Percentiles rank a stretch among this genome's conserved stretches.
Conservation (phyloP, 2,329 filamentous ascomycete species). For the Colletotrichum sp. region DNA sequence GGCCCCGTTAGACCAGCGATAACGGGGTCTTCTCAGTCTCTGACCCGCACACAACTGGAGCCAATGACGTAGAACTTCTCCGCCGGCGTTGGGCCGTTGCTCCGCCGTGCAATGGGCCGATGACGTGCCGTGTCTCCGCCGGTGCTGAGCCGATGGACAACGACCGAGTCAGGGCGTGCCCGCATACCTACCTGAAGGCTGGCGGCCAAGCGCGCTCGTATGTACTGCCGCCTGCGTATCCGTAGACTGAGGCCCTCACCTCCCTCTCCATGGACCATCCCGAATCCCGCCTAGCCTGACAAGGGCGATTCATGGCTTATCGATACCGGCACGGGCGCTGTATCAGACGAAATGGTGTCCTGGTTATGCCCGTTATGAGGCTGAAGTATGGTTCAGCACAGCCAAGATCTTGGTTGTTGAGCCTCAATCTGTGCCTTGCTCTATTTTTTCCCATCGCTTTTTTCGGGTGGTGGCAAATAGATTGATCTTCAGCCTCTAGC, state of each 20-base stretch:
- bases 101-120: conserved; percentile 16
- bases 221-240: not conserved
- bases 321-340: not conserved
- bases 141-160: conserved; percentile 5
- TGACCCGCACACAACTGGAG: conserved; percentile 10
- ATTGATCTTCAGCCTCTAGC: not conserved
- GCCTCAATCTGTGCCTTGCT: not conserved
- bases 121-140: conserved; percentile 21
- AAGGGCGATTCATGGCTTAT: not conserved
- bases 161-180: conserved; percentile 15
- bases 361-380: not conserved
- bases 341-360: not conserved
- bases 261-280: not conserved
- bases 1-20: conserved; percentile 13
- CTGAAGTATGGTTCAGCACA: not conserved
- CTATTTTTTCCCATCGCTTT: not conserved
- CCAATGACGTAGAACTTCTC: conserved; percentile 20
- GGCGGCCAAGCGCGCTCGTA: not conserved
- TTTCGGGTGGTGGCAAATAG: not conserved
- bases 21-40: not conserved
- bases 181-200: not conserved
- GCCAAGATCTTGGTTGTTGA: not conserved
- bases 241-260: not conserved
- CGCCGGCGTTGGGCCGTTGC: conserved; percentile 13
- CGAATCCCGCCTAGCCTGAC: not conserved